Base-by-base conservation (phyloP, 306 rosid genomes). In the Quillaja saponaria region DNA sequence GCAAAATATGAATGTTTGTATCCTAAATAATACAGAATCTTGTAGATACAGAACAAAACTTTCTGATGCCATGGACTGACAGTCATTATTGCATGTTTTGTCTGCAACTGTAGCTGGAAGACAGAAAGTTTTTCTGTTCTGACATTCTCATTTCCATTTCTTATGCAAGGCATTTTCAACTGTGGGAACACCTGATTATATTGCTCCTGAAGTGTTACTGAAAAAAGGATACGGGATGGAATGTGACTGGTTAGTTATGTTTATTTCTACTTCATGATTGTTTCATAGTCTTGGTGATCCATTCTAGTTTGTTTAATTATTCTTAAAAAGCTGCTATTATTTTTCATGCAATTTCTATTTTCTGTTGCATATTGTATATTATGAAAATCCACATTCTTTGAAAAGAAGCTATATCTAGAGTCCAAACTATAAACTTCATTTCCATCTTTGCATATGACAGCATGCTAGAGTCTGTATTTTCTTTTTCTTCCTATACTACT, bases 201-300 rank as follows among this genome's bases (percentile, higher is more conserved):
- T 92, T 76, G 98, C 98, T 63, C 98, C 98, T 66, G 98, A 92
- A 84, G 98, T 92, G 50, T 74, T 88, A 57, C 47, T 88, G 81
- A 92, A 92, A 69, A 92, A 92, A 71, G 98, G 98, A 86, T 92
- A 92, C 73, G 98, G 98, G 67, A 92, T 92, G 96, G 98, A 92
- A 79, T 92, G 98, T 34, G 98, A 92, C 76, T 92, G 98, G 98
- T 92, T 69, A 79, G 96, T 79, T 66, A 42, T 65, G 42, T 37
- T 52, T 41, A 45, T 81, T 68, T 69, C 52, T 60, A 46, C 55
- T 18, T 34, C 66, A n/a, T 19, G 16, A 62, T 75, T 56, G 37
- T 59, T 34, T 46, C 42, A 56, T 52, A 51, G 40, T 71, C 34
- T 40, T 19, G 42, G 51, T 56, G 63, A 65, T 19, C 61, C 15